Base-by-base conservation (phyloP, 2,329 filamentous ascomycete species). In the Dryadomyces quercivorus region DNA sequence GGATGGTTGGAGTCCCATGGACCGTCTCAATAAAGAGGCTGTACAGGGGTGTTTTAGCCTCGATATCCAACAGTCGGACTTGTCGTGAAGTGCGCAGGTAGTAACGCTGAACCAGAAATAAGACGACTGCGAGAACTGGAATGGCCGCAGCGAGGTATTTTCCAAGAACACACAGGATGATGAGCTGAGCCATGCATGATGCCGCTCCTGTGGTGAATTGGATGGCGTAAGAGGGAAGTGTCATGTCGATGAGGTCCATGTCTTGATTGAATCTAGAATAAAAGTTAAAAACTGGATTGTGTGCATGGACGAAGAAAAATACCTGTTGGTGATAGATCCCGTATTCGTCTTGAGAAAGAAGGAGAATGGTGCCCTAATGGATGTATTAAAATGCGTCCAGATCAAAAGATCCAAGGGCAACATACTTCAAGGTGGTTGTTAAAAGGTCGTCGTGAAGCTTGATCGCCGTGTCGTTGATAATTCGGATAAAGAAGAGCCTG, bases 81-180 rank as follows among this genome's bases (percentile, higher is more conserved):
- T 82, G 79, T 0, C 78, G 67, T 1, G 77, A 81, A 0, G 78
- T 82, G 0, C 75, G 68, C 2, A 82, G 67, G 59, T 82, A 82
- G 50, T 77, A 69, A 47, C 69, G 74, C 56, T 80, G 78, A 0
- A 81, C 62, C 2, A 69, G 53, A 55, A 74, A 80, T 2, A 79
- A 56, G 1, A 72, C 57, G 0, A 62, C 63, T 16, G 73, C 57
- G 2, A 80, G 61, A 2, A 75, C 61, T 0, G 77, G 77, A 55
- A 80, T 74, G 0, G 68, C 67, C 15, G 73, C 67, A 0, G 72
- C 71, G 0, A 78, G 31, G n/a, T 50, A 53, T 72, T 78, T 56
- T 6, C 72, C 72, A 5, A 77, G 59, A 2, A 62, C 56, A 15
- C 60, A 57, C 3, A 64, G 63, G 34, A 63, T 42, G 22, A 31